These are phyloP conservation scores for Backusella parvicylindrica DNA, from an alignment of 192 early-diverging fungal species.

Conservation along the genomic window DNA sequence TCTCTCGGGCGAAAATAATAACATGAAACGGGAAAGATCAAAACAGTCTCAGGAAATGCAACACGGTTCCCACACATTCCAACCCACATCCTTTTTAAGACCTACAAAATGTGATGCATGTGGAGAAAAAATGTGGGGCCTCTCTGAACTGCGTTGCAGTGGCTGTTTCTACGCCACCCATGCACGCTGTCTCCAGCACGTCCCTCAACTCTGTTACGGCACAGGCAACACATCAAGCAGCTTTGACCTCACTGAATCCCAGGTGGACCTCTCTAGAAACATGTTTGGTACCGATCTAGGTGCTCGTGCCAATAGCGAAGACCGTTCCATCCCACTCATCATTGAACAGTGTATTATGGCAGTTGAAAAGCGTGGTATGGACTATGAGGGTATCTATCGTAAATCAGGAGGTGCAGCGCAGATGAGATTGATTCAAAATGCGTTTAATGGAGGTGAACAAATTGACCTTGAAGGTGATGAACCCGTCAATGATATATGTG, in stretches of 20 bases:
- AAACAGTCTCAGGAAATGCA: constrained; percentile 5
- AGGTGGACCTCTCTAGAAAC: neutral
- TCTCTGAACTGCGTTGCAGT: constrained; percentile 45
- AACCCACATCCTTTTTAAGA: constrained; percentile 38
- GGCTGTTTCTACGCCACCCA: constrained; percentile 49
- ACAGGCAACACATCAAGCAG: constrained; percentile 9
- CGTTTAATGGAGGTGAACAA: constrained; percentile 55
- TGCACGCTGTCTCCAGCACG: constrained; percentile 36
- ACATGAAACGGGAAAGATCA: neutral
- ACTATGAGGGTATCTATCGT: constrained; percentile 79
- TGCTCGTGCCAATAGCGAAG: constrained; percentile 54
- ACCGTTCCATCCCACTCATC: constrained; percentile 59
- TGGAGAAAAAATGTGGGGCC: constrained; percentile 56
- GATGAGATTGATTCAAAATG: constrained; percentile 59
- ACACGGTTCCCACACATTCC: constrained; percentile 38
- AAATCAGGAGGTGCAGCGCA: constrained; percentile 73
- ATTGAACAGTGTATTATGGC: constrained; percentile 65
- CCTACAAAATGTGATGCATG: constrained; percentile 50
- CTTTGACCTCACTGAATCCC: neutral
- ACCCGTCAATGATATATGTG: constrained; percentile 68
- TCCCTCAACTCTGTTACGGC: constrained; percentile 31
- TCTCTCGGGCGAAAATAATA: neutral
- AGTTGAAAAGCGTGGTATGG: constrained; percentile 63
- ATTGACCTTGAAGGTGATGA: constrained; percentile 47
- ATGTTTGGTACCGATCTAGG: constrained; percentile 69